A percentile compares a stretch with the other conserved stretches of the same genome.
phyloP scores from a whole-genome alignment of 73 alveolate species.

The Paramecium sexaurelia region DNA sequence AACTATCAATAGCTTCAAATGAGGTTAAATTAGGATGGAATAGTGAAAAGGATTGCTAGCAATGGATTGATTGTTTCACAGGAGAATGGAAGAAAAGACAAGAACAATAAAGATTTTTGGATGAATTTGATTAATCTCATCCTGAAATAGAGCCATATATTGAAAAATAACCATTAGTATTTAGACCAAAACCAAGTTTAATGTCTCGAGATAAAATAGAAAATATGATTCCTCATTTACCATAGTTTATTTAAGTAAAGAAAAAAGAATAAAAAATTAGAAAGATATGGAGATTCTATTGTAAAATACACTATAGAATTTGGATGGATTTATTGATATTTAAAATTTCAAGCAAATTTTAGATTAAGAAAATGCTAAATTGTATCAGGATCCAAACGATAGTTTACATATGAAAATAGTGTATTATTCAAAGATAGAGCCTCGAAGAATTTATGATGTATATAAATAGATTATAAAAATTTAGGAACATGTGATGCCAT shows the following conservation, averaged over 20 bases:
- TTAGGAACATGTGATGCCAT: conserved; percentile 43
- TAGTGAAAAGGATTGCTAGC: background rate
- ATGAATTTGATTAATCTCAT: background rate
- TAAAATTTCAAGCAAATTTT: background rate
- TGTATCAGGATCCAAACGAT: conserved; percentile 38
- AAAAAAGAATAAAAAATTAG: background rate
- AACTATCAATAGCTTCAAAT: background rate
- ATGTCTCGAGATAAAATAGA: background rate
- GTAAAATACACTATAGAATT: background rate
- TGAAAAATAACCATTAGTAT: background rate
- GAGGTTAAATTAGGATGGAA: conserved; percentile 36
- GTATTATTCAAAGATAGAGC: background rate
- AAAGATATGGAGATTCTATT: conserved; percentile 24
- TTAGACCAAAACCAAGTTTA: conserved; percentile 32
- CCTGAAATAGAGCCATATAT: background rate
- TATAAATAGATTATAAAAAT: background rate
- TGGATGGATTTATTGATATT: conserved; percentile 34
- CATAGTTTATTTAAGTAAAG: conserved; percentile 19
- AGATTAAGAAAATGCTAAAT: background rate
- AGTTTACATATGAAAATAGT: conserved; percentile 24
- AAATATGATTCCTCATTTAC: conserved; percentile 13
- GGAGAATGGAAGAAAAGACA: background rate
- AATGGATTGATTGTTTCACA: conserved; percentile 22
- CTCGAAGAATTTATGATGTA: conserved; percentile 39
- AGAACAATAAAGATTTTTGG: background rate